Conservation (phyloP, 495 filamentous ascomycete genomes). For the Lepidopterella palustris region DNA sequence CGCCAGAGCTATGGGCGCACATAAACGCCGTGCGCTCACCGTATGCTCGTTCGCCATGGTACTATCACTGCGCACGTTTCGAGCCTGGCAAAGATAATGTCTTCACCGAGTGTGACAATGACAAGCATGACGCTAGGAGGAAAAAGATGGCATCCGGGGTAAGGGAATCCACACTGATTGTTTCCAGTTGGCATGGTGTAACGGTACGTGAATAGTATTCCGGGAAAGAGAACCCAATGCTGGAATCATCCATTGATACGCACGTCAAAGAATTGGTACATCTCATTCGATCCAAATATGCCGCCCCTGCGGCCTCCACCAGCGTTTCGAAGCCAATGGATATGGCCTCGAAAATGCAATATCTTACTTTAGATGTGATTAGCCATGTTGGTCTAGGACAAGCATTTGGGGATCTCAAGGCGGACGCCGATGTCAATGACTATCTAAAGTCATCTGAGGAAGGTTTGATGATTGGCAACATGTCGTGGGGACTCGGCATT, state of each 20-base stretch:
- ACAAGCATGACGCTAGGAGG: slow-evolving; percentile 26
- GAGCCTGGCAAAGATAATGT: slow-evolving; percentile 29
- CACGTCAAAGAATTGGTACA: slow-evolving; percentile 23
- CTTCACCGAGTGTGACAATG: slow-evolving; percentile 28
- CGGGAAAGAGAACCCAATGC: slow-evolving; percentile 27
- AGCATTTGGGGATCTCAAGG: slow-evolving; percentile 38
- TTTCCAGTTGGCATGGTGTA: not conserved
- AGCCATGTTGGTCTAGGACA: slow-evolving; percentile 41
- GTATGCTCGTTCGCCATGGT: slow-evolving; percentile 30
- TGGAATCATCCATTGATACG: slow-evolving; percentile 29
- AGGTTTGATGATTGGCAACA: slow-evolving; percentile 16
- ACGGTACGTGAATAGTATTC: slow-evolving; percentile 19
- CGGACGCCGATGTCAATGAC: slow-evolving; percentile 45
- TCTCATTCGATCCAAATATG: slow-evolving; percentile 35
- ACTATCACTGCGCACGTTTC: slow-evolving; percentile 28
- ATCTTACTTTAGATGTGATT: slow-evolving; percentile 45
- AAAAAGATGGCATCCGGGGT: slow-evolving; percentile 28
- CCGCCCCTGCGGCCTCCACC: slow-evolving; percentile 11
- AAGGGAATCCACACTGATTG: not conserved
- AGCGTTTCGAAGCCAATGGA: slow-evolving; percentile 36
- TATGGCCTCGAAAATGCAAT: slow-evolving; percentile 38
- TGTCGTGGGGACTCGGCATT: slow-evolving; percentile 12
- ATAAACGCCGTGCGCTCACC: slow-evolving; percentile 28
- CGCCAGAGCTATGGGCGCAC: slow-evolving; percentile 27
- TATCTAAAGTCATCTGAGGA: slow-evolving; percentile 42